Evolutionary conservation across 495 filamentous ascomycete genomes (phyloP).

Genomic region (Lichina pygmaea): DNA sequence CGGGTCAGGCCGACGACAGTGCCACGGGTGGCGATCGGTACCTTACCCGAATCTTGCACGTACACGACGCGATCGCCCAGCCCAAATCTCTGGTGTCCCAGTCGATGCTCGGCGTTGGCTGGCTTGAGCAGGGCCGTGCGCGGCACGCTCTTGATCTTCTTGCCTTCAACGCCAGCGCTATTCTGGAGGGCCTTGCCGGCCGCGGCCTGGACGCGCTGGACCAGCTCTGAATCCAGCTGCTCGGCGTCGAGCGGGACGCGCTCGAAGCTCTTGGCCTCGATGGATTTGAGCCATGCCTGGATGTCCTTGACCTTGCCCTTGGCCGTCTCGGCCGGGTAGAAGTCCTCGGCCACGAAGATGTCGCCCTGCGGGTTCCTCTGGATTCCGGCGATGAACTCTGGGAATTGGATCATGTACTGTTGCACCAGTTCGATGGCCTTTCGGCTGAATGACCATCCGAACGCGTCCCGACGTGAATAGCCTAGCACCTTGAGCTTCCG

Average conservation of each 20-base stretch:
- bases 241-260: conserved; percentile 82
- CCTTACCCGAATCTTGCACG: conserved; percentile 75
- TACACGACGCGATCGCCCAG: conserved; percentile 86
- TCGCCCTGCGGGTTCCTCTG: conserved; percentile 47
- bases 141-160: conserved; percentile 51
- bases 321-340: conserved; percentile 47
- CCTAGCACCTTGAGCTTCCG: conserved; percentile 89
- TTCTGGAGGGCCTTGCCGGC: conserved; percentile 29
- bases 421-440: conserved; percentile 56
- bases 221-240: conserved; percentile 77
- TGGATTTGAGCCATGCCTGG: conserved; percentile 64
- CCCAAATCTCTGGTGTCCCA: conserved; percentile 58
- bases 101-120: conserved; percentile 68
- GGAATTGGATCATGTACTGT: conserved; percentile 82
- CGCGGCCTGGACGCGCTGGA: conserved; percentile 53
- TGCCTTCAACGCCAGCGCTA: conserved; percentile 23
- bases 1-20: conserved; percentile 82
- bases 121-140: conserved; percentile 73
- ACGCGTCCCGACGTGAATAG: conserved; percentile 60
- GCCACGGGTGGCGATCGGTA: conserved; percentile 74
- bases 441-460: conserved; percentile 84
- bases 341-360: conserved; percentile 55
- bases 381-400: conserved; percentile 77
- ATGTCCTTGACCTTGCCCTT: conserved; percentile 69
- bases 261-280: conserved; percentile 76